These are phyloP conservation scores for Primulina eburnea DNA, from an alignment of 257 asterid genomes.

Conservation along the genomic window DNA sequence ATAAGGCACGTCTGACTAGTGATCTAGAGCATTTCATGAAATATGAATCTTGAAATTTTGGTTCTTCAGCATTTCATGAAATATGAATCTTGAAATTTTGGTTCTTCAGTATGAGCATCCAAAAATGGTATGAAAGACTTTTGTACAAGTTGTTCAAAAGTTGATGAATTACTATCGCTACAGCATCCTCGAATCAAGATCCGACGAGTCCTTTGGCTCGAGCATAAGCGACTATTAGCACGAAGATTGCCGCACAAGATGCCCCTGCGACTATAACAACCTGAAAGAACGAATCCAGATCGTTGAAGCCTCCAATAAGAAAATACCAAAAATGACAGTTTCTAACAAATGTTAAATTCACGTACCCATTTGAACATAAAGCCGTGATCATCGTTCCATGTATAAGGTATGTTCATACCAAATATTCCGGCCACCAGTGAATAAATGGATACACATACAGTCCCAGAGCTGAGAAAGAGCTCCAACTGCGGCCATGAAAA, in stretches of 20 bases:
- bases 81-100: neutral
- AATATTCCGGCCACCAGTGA: conserved; percentile 71
- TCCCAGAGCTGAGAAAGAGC: conserved; percentile 85
- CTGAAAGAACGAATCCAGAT: conserved; percentile 34
- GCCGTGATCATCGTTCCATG: conserved; percentile 56
- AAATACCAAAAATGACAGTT: neutral
- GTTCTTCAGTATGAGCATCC: neutral
- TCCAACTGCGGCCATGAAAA: conserved; percentile 57
- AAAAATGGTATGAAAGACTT: neutral
- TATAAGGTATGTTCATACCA: conserved; percentile 89
- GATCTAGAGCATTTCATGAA: neutral
- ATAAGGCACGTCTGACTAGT: neutral
- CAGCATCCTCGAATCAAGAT: conserved; percentile 35
- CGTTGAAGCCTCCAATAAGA: neutral
- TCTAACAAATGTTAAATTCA: neutral
- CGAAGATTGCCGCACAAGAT: conserved; percentile 34
- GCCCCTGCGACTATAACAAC: conserved; percentile 43
- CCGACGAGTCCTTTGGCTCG: conserved; percentile 79
- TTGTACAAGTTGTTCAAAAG: neutral
- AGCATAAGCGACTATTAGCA: conserved; percentile 58
- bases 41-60: neutral
- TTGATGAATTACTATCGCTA: neutral
- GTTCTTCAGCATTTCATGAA: neutral
- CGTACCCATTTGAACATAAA: conserved; percentile 92
- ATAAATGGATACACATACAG: conserved; percentile 53